Evolutionary conservation across 352 stramenopile genomes (phyloP), one percentile per base, ranked within the genome.

Genomic region (Thalassiosira oceanica): DNA sequence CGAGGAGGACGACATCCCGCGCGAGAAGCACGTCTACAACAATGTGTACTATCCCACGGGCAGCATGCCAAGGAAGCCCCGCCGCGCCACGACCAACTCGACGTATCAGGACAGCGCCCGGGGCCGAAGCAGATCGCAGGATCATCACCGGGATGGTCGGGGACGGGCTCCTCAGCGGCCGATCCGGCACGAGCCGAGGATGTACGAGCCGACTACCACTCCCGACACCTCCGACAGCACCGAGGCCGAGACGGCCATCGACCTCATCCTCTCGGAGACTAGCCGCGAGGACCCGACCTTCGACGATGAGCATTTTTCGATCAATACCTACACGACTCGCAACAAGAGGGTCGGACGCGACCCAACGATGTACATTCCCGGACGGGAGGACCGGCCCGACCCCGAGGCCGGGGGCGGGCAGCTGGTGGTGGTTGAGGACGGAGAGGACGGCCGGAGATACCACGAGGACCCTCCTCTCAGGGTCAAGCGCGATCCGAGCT

Each of bases 401-500:
- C 57, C 57, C 20, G 31, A 57, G 7, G 16, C 11, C 21, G 16
- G 5, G 24, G 31, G 18, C 23, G 3, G 0, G 11, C 26, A 16
- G 1, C 31, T 52, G 39, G 21, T 48, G 10, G 21, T 21, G 7
- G n/a, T 8, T 20, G 37, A 18, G 16, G 33, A 28, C 6, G 31
- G n/a, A 27, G 49, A 15, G 21, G 51, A 21, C n/a, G 51, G 57
- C 44, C 28, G 44, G 1, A 29, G 57, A 10, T 60, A 68, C 27
- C 29, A 48, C 37, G 65, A 70, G 39, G 51, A 72, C 24, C 51
- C 60, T 27, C 58, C 51, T 10, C 16, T 71, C 27, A 78, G 64
- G 43, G 58, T 60, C n/a, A 72, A 72, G 42, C 57, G 66, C 15
- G 66, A 77, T 5, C 66, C 66, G 1, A 71, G 57, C 20, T 67